phyloP scores from a whole-genome alignment of 2,329 filamentous ascomycete species.

The Calonectria naviculata region DNA sequence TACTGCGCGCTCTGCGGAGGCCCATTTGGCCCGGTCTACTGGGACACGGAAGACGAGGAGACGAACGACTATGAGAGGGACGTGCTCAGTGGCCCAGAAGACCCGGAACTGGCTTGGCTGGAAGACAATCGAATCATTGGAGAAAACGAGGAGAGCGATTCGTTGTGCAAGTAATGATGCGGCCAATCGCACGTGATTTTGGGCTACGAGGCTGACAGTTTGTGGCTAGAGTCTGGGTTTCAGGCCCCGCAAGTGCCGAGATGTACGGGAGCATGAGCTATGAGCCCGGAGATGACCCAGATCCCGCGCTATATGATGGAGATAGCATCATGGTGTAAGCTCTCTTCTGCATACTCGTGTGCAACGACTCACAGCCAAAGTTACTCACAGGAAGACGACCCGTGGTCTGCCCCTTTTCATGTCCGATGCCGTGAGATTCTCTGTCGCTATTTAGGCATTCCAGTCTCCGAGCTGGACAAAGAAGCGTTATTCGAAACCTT shows the following conservation, averaged over 20 bases:
- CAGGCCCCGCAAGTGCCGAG: not conserved
- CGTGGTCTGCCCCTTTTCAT: constrained; percentile 7
- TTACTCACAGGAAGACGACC: not conserved
- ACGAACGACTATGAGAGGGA: not conserved
- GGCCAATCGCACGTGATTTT: not conserved
- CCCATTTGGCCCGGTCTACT: not conserved
- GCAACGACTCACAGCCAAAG: not conserved
- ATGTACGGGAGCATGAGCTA: not conserved
- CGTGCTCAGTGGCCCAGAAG: not conserved
- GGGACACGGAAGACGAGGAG: not conserved
- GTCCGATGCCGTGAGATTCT: constrained; percentile 11
- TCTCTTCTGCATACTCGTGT: too few relatives aligned
- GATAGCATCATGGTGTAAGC: not conserved
- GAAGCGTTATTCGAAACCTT: constrained; percentile 11
- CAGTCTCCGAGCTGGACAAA: not conserved
- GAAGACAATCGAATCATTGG: constrained; percentile 3
- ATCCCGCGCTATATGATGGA: not conserved
- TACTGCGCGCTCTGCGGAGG: constrained; percentile 11
- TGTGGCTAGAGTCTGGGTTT: not conserved
- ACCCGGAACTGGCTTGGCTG: constrained; percentile 1
- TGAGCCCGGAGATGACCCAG: not conserved
- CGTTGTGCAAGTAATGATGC: not conserved
- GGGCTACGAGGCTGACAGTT: not conserved
- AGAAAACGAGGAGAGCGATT: not conserved
- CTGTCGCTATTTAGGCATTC: not conserved